Base-by-base conservation (phyloP, 2,329 filamentous ascomycete species). In the Fusarium palustre region DNA sequence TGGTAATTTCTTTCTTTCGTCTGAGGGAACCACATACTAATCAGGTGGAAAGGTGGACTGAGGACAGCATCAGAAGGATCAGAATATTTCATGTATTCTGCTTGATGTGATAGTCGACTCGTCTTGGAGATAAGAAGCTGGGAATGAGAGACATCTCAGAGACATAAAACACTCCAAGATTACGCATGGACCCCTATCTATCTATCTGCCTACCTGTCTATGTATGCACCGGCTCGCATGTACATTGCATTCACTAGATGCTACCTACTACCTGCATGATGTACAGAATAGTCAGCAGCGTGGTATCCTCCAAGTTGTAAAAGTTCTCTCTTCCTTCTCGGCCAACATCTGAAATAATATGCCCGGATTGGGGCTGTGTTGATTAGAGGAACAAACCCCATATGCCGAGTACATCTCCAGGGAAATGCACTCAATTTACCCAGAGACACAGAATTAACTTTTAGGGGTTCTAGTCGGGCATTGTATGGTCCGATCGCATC, bases 401-500 rank as follows among this genome's bases (percentile, higher is more conserved):
- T 28, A 55, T 54, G 50, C 48, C 42, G 38, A 53, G 25, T 46
- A 59, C 42, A 63, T 59, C 39, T 43, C 47, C 24, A 38, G n/a
- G 30, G 36, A 54, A 48, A 53, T 36, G 54, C 18, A 52, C 47
- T 20, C 47, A n/a, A n/a, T 36, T 53, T 25, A 39, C 22, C 33
- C 25, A 22, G 20, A 42, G 15, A 50, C 36, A 50, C 24, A 20
- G 41, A 38, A 24, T 42, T 34, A 30, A 28, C 25, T 25, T 62
- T 34, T 47, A 11, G 48, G 50, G 42, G 43, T 39, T 57, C 47
- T 52, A 18, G 66, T 63, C 66, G 53, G 66, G 53, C 55, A 64
- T 64, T 55, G 31, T 46, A 25, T 67, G 53, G 66, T 56, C 66
- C 66, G 66, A 68, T 69, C 62, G 57, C 59, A 68, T 59, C 66